These are phyloP conservation scores for Striga hermonthica DNA, from an alignment of 305 asterid genomes.

Conservation along the genomic window DNA sequence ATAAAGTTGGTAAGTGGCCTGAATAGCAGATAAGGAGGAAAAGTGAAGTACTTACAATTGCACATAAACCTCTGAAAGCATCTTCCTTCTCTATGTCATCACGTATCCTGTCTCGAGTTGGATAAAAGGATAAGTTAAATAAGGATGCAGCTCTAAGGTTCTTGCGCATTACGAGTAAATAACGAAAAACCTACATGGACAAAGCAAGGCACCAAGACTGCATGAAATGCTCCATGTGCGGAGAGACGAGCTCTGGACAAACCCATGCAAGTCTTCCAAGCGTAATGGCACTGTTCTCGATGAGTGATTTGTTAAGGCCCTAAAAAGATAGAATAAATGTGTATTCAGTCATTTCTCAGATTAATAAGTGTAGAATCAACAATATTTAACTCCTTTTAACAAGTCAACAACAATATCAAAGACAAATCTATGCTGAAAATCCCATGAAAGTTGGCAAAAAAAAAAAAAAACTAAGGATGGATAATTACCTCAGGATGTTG, in stretches of 20 bases:
- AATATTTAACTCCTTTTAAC: no score
- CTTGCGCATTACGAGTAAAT: not conserved
- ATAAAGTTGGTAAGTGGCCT: slow-evolving; percentile 9
- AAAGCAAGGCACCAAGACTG: slow-evolving; percentile 94
- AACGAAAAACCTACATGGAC: slow-evolving; percentile 63
- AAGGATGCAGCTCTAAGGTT: no score
- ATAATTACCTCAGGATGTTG: slow-evolving; percentile 83
- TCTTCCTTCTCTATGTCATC: slow-evolving; percentile 98
- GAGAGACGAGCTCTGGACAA: slow-evolving; percentile 94
- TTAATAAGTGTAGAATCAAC: no score
- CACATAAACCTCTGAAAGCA: slow-evolving; percentile 94
- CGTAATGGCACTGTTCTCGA: slow-evolving; percentile 95
- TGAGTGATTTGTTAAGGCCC: slow-evolving; percentile 88
- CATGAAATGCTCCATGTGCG: slow-evolving; percentile 99
- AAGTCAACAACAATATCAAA: no score
- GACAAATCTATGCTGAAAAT: no score
- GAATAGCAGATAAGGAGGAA: slow-evolving; percentile 22
- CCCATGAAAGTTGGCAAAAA: no score
- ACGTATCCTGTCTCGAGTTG: slow-evolving; percentile 69
- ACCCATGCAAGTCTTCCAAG: slow-evolving; percentile 98
- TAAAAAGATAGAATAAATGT: slow-evolving; percentile 34
- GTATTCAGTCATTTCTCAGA: no score
- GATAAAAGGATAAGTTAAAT: not conserved
- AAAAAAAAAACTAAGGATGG: slow-evolving; percentile 20
- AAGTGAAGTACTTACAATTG: slow-evolving; percentile 54